Evolutionary conservation across 108 stramenopile species (phyloP).

Genomic region (Pseudonitzschia multistriata): DNA sequence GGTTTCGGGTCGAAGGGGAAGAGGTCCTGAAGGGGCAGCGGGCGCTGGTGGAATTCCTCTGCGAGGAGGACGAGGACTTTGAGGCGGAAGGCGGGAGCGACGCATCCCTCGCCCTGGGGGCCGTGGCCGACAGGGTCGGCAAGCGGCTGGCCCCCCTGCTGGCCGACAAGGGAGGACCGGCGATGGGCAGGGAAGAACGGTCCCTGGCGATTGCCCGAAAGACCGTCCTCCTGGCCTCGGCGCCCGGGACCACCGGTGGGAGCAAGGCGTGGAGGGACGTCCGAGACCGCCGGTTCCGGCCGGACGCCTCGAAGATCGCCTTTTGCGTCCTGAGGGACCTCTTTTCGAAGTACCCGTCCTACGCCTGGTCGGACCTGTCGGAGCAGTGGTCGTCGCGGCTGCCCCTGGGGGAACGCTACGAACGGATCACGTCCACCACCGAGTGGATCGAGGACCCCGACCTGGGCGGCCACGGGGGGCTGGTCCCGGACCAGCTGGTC

Average conservation of each 20-base stretch:
- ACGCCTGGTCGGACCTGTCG: slow-evolving; percentile 8
- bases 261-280: not conserved
- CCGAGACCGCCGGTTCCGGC: not conserved
- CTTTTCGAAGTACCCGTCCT: slow-evolving; percentile 8
- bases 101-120: not conserved
- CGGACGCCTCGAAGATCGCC: slow-evolving; percentile 2
- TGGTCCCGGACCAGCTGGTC: slow-evolving; percentile 1
- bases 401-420: slow-evolving; percentile 10
- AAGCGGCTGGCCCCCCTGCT: not conserved
- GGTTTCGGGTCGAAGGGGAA: slow-evolving; percentile 13
- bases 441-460: slow-evolving; percentile 7
- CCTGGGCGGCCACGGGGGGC: not conserved
- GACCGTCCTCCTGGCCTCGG: slow-evolving; percentile 5
- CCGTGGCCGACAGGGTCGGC: not conserved
- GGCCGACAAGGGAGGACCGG: not conserved
- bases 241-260: not conserved
- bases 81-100: not conserved
- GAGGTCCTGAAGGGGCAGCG: slow-evolving; percentile 7
- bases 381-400: slow-evolving; percentile 8
- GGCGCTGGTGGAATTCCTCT: slow-evolving; percentile 9
- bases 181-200: not conserved
- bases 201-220: slow-evolving; percentile 19
- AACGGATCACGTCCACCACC: slow-evolving; percentile 5
- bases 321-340: slow-evolving; percentile 13
- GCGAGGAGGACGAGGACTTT: slow-evolving; percentile 2